These are phyloP conservation scores for Solanum sitiens DNA, from an alignment of 257 asterid species.

Conservation along the genomic window DNA sequence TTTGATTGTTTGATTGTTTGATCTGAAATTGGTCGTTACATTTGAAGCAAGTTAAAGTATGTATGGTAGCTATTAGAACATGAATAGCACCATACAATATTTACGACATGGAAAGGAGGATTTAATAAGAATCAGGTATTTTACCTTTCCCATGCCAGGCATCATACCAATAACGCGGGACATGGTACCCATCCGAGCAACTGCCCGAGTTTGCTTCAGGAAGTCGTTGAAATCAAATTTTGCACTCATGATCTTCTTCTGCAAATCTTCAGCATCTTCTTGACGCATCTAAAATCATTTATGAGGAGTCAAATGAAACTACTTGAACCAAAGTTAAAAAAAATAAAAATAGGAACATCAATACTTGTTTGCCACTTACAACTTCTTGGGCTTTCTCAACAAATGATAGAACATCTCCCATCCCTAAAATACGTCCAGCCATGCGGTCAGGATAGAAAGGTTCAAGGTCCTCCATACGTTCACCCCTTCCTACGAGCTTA, in stretches of 20 bases:
- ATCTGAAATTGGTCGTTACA: neutral
- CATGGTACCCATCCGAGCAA: constrained; percentile 96
- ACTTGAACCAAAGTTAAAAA: neutral
- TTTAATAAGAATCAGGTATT: neutral
- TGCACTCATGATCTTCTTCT: constrained; percentile 94
- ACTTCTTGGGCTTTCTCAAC: constrained; percentile 99
- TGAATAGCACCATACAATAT: neutral
- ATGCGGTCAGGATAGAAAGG: constrained; percentile 98
- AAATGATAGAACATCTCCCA: constrained; percentile 98
- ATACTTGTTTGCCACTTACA: constrained; percentile 36
- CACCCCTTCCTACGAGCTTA: constrained; percentile 99
- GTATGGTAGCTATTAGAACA: neutral
- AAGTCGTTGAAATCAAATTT: constrained; percentile 94
- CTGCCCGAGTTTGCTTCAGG: constrained; percentile 93
- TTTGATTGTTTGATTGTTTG: neutral
- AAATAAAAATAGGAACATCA: neutral
- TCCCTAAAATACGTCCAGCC: constrained; percentile 97
- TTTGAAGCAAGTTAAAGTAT: neutral
- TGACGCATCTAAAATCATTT: constrained; percentile 59
- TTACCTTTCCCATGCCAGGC: constrained; percentile 97
- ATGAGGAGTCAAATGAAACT: neutral
- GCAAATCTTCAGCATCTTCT: constrained; percentile 98
- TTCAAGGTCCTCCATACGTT: constrained; percentile 97
- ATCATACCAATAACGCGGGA: constrained; percentile 97
- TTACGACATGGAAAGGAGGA: neutral